These are phyloP conservation scores for Nakataea oryzae DNA, from an alignment of 2,329 filamentous ascomycete genomes.

Conservation along the genomic window DNA sequence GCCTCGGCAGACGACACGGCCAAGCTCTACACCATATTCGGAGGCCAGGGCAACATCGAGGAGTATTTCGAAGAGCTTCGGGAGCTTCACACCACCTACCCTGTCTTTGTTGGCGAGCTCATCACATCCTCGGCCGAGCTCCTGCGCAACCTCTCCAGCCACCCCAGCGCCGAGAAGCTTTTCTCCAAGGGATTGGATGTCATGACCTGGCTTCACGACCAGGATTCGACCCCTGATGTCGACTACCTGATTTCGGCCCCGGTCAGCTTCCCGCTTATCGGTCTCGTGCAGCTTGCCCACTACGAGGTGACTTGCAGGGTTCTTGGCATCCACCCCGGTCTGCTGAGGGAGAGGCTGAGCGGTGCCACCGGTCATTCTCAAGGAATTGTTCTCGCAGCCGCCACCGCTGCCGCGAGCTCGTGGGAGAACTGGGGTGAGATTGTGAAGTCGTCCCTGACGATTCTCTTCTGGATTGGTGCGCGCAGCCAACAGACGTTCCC, in stretches of 20 bases:
- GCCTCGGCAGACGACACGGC: slow-evolving; percentile 78
- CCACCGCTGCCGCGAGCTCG: slow-evolving; percentile 78
- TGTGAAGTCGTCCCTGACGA: slow-evolving; percentile 70
- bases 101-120: slow-evolving; percentile 79
- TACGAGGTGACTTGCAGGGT: slow-evolving; percentile 92
- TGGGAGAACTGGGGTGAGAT: slow-evolving; percentile 88
- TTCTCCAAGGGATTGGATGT: slow-evolving; percentile 96
- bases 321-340: slow-evolving; percentile 78
- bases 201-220: slow-evolving; percentile 83
- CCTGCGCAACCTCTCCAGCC: slow-evolving; percentile 72
- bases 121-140: slow-evolving; percentile 73
- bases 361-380: slow-evolving; percentile 96
- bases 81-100: slow-evolving; percentile 84
- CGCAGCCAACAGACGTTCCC: slow-evolving; percentile 97
- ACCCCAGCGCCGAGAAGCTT: slow-evolving; percentile 83
- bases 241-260: slow-evolving; percentile 93
- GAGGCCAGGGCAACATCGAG: slow-evolving; percentile 96
- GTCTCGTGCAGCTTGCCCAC: slow-evolving; percentile 89
- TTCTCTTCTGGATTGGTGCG: slow-evolving; percentile 97
- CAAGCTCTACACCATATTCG: slow-evolving; percentile 86
- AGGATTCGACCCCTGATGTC: slow-evolving; percentile 81
- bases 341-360: slow-evolving; percentile 72
- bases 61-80: slow-evolving; percentile 98
- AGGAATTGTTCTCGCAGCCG: slow-evolving; percentile 86
- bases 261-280: slow-evolving; percentile 92